phyloP scores from a whole-genome alignment of 495 filamentous ascomycete genomes.

The Tuber melanosporum region DNA sequence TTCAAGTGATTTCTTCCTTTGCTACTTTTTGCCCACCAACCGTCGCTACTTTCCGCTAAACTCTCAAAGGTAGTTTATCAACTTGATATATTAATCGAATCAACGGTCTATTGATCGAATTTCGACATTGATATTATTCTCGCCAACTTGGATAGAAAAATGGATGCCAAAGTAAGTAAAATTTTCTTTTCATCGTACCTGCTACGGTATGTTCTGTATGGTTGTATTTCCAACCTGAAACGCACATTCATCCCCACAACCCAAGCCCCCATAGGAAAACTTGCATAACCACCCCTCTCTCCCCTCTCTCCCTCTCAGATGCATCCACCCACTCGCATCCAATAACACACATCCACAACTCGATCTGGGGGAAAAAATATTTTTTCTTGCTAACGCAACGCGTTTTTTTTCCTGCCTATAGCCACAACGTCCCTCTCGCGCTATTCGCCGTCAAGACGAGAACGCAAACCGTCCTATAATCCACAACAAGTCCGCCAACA shows the following conservation, averaged over 20 bases:
- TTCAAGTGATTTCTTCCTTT: constrained; percentile 24
- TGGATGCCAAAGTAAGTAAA: constrained; percentile 44
- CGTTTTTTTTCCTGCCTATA: constrained; percentile 18
- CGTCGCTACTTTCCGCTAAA: constrained; percentile 24
- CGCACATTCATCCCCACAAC: constrained; percentile 27
- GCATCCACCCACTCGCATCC: constrained; percentile 19
- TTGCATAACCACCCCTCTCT: constrained; percentile 12
- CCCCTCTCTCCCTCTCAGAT: constrained; percentile 14
- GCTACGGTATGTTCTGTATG: constrained; percentile 16
- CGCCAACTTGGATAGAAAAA: constrained; percentile 38
- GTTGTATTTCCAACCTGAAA: constrained; percentile 21
- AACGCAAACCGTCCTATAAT: constrained; percentile 53
- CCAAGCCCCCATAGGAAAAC: constrained; percentile 4
- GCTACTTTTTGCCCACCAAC: constrained; percentile 12
- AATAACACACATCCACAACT: constrained; percentile 15
- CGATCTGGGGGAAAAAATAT: constrained; percentile 12
- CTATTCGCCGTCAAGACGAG: constrained; percentile 65
- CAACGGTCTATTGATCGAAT: constrained; percentile 9
- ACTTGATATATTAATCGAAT: constrained; percentile 17
- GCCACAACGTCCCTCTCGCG: constrained; percentile 59
- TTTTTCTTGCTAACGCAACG: constrained; percentile 30
- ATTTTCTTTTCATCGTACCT: constrained; percentile 16
- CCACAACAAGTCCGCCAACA: constrained; percentile 26
- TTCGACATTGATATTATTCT: constrained; percentile 33
- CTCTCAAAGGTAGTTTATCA: constrained; percentile 21